Base-by-base conservation (phyloP, 2,329 filamentous ascomycete species). In the Hypocreales sp. region DNA sequence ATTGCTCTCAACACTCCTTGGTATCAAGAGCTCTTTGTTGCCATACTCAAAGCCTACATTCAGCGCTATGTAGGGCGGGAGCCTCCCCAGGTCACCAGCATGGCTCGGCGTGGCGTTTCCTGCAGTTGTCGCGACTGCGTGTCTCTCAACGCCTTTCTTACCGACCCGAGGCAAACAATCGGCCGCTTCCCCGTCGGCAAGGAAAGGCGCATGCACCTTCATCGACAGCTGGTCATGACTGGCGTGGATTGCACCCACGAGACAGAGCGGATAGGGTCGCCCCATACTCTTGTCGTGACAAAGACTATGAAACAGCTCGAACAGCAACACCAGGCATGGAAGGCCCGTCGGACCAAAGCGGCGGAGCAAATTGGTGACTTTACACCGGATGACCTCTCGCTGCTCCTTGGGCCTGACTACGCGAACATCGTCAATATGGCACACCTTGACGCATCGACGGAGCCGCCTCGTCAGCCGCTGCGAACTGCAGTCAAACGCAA, bases 111-210 rank as follows among this genome's bases (percentile, higher is more conserved):
- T 7, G 10, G 11, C 4, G 32, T 40, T 16, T 2, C 11, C 7
- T 49, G 45, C 29, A 1, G 2, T 5, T 51, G 50, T 22, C 0
- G 0, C 6, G 38, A 45, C 25, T 53, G 49, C 29, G 4, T 3
- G 1, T 0, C 4, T 1, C 31, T 53, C 6, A 46, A 45, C 26
- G 5, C 2, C 0, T 52, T 52, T 31, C 44, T 53, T 9, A 13
- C 15, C 7, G 22, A 33, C 40, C 21, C 16, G 21, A 15, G 6
- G 5, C 22, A 23, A 15, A 14, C 2, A 2, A 10, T 23, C 14
- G 22, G 22, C 22, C 13, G n/a, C n/a, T 23, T 23, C 14, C 22
- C 12, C 12, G 7, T 23, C 12, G 10, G 10, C 13, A 23, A 23
- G 12, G 12, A 23, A 3, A 2, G 22, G 6, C 22, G 22, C 13